Evolutionary conservation across 1,284 basidiomycete species (phyloP), one percentile per base, ranked within the genome.

Genomic region (Ceratobasidium sp.): DNA sequence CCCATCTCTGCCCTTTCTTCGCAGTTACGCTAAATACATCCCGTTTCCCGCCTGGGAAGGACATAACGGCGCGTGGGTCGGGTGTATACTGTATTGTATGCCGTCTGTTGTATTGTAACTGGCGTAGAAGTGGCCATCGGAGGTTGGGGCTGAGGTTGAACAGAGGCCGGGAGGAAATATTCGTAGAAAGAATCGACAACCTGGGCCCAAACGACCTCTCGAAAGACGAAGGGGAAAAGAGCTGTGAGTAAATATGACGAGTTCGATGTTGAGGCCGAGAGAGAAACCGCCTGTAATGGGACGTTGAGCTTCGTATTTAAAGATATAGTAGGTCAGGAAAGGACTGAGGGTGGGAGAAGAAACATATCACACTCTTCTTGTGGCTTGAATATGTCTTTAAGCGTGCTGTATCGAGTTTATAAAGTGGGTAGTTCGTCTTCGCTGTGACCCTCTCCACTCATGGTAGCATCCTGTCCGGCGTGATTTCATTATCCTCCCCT

Each of bases 331-430:
- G n/a, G 14, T 46, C 10, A 27, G 12, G 14, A 23, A 33, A 48
- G 2, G 8, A 41, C 46, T 6, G 18, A 3, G 30, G 23, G 46
- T 27, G 23, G 46, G 30, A 16, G 6, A 23, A 60, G 52, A 27
- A 60, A 73, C 76, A 10, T 66, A 81, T 80, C 79, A 23, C 79
- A 74, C 33, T 80, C 80, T 50, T 79, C 78, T 27, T 75, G 69
- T 20, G 81, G 81, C 41, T 80, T 80, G 71, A 81, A 81, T 79
- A 81, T 80, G 14, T 78, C 79, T 62, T 81, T 81, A 38, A 81
- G 78, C 4, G 77, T 60, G 10, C 59, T 79, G 33, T 74, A 59
- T 65, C 60, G 57, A 18, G 30, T 68, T 48, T 65, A 41, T 18
- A 70, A 12, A 7, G 73, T 80, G 6, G 79, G 55, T 18, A 65